A percentile compares a stretch with the other conserved stretches of the same genome.
Conservation (phyloP, 306 rosid genomes). For the Ormosia semicastrata region DNA sequence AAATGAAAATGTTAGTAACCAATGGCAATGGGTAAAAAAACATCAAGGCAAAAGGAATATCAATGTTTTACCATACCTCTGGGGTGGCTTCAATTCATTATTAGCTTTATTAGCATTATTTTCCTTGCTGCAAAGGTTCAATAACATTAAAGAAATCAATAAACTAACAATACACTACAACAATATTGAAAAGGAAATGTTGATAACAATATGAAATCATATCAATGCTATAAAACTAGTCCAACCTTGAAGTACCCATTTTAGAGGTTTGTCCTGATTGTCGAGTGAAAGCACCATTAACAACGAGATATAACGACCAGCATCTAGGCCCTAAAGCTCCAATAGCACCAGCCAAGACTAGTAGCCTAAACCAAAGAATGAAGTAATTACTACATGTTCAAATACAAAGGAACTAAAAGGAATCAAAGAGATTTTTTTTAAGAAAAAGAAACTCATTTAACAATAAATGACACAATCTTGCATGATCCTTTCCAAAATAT, state of each 20-base stretch:
- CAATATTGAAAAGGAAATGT: not conserved
- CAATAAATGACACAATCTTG: not conserved
- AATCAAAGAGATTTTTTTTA: not conserved
- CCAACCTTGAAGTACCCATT: slow-evolving; percentile 50
- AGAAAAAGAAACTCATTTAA: not conserved
- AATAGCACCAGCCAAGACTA: slow-evolving; percentile 91
- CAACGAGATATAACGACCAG: slow-evolving; percentile 78
- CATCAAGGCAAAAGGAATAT: not conserved
- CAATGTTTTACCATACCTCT: slow-evolving; percentile 60
- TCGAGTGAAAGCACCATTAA: slow-evolving; percentile 75
- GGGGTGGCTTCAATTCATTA: slow-evolving; percentile 70
- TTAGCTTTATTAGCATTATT: slow-evolving; percentile 48
- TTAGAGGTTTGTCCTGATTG: slow-evolving; percentile 80
- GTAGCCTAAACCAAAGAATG: slow-evolving; percentile 61
- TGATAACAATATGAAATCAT: not conserved
- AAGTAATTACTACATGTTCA: not conserved
- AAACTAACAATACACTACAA: not conserved
- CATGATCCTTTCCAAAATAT: not conserved
- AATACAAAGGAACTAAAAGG: not conserved
- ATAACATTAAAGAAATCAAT: not conserved
- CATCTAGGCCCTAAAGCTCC: slow-evolving; percentile 86
- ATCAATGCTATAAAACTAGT: not conserved
- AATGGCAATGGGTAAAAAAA: not conserved
- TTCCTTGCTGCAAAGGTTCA: slow-evolving; percentile 62
- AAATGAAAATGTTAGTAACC: not conserved